These are phyloP conservation scores for Euphorbia corollata DNA, from an alignment of 441 rosid species.

Conservation along the genomic window DNA sequence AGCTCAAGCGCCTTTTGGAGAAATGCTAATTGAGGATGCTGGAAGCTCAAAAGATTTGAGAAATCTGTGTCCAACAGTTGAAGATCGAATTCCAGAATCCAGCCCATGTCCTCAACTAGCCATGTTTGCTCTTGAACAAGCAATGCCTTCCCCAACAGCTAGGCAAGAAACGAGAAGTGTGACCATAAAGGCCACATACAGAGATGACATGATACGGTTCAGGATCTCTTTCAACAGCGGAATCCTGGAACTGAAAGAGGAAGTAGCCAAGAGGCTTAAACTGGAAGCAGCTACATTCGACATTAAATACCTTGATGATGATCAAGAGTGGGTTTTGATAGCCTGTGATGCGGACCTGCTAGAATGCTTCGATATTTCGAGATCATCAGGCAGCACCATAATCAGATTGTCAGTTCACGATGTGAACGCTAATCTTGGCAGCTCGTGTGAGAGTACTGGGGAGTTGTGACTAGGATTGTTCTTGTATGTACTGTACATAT, in stretches of 20 bases:
- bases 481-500: constrained; percentile 22
- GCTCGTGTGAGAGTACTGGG: constrained; percentile 85
- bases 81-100: constrained; percentile 45
- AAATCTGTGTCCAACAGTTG: constrained; percentile 52
- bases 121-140: constrained; percentile 18
- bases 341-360: constrained; percentile 76
- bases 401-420: constrained; percentile 66
- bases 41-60: constrained; percentile 84
- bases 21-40: constrained; percentile 60
- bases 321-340: constrained; percentile 73
- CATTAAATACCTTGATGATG: constrained; percentile 76
- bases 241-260: constrained; percentile 54
- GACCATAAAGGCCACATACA: constrained; percentile 67
- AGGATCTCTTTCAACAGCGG: constrained; percentile 43
- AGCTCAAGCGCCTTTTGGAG: constrained; percentile 42
- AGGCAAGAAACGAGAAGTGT: constrained; percentile 37
- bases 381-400: constrained; percentile 52
- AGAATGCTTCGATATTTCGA: constrained; percentile 66
- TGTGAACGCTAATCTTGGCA: constrained; percentile 48
- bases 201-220: constrained; percentile 76
- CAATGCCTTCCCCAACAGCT: constrained; percentile 17
- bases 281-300: constrained; percentile 69
- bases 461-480: constrained; percentile 33
- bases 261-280: constrained; percentile 80
- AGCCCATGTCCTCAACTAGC: constrained; percentile 32